Evolutionary conservation across 1,139 yeast species (phyloP).

Genomic region (Sugiyamaella grinbergsii): DNA sequence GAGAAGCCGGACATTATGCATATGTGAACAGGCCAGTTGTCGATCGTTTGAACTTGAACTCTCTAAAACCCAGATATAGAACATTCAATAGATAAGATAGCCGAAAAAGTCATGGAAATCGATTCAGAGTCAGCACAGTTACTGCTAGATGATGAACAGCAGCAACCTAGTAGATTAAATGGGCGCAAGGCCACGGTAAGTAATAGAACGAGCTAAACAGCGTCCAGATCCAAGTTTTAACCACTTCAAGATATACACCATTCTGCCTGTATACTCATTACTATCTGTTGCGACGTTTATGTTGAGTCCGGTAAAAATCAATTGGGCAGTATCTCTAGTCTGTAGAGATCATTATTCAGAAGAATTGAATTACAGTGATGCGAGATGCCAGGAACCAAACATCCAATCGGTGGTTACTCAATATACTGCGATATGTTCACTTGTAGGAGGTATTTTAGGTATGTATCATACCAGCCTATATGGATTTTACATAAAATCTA

Average conservation of each 20-base stretch:
- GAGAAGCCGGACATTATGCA: too few relatives aligned
- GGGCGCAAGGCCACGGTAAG: neutral
- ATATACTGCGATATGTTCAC: constrained; percentile 28
- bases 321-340: constrained; percentile 31
- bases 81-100: too few relatives aligned
- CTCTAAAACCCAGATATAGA: neutral
- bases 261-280: constrained; percentile 27
- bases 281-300: constrained; percentile 27
- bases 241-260: constrained; percentile 22
- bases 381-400: constrained; percentile 26
- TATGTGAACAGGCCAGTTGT: too few relatives aligned
- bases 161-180: neutral
- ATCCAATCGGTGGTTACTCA: constrained; percentile 28
- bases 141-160: neutral
- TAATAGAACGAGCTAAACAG: neutral
- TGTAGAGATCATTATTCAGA: constrained; percentile 23
- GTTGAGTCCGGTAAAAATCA: constrained; percentile 28
- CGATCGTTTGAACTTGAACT: too few relatives aligned
- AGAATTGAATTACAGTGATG: constrained; percentile 25
- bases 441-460: constrained; percentile 27
- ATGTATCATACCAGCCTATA: neutral
- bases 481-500: too few relatives aligned
- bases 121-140: neutral
- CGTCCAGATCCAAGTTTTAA: too few relatives aligned
- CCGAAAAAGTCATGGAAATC: neutral